These are phyloP conservation scores for Buxus sempervirens DNA, from an alignment of 164 flowering plant genomes.

Conservation along the genomic window DNA sequence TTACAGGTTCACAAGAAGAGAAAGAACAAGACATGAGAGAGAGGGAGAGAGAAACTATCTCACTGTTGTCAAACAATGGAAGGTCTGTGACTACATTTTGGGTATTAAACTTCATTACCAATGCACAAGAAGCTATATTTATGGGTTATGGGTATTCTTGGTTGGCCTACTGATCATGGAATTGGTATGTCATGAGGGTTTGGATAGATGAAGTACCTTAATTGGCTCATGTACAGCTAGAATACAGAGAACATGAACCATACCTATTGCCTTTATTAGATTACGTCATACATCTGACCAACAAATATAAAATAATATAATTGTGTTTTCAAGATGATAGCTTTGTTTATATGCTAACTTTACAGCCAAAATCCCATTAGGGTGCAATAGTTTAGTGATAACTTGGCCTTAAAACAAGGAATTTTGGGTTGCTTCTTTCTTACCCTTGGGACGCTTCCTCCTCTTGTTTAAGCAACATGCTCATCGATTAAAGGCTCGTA, in stretches of 20 bases:
- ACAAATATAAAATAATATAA: too few relatives aligned
- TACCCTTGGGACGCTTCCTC: not conserved
- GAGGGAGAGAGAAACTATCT: not conserved
- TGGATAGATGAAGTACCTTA: too few relatives aligned
- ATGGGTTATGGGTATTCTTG: too few relatives aligned
- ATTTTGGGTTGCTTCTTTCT: not conserved
- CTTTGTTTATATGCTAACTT: slow-evolving; percentile 11
- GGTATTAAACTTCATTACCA: too few relatives aligned
- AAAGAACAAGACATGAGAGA: not conserved
- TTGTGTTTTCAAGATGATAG: not conserved
- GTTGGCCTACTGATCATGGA: too few relatives aligned
- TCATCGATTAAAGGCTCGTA: not conserved
- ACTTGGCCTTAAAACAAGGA: not conserved
- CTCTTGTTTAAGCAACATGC: not conserved
- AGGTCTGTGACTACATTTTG: not conserved
- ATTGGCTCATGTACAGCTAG: too few relatives aligned
- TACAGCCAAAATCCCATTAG: slow-evolving; percentile 19
- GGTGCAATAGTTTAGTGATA: slow-evolving; percentile 1
- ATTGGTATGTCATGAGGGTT: too few relatives aligned
- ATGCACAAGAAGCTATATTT: too few relatives aligned
- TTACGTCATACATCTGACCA: not conserved
- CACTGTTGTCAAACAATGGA: not conserved
- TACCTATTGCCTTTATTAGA: too few relatives aligned
- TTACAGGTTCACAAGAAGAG: not conserved
- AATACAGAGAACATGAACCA: too few relatives aligned